Evolutionary conservation across 1,284 basidiomycete species (phyloP).

Genomic region (Marasmius sp.): DNA sequence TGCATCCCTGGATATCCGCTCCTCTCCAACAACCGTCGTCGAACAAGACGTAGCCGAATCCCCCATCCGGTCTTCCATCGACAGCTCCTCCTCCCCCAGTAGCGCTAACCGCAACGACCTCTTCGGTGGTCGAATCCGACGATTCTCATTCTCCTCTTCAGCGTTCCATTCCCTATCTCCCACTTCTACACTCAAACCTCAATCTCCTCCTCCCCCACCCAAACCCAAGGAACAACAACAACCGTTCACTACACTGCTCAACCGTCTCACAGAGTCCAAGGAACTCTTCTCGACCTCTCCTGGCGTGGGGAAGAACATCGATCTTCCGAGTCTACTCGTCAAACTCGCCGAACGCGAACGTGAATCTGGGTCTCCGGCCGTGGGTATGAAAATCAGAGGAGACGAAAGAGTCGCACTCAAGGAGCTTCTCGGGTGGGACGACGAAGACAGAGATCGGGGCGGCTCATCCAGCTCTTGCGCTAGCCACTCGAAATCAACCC

Average conservation of each 20-base stretch:
- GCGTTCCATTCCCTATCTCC: background rate
- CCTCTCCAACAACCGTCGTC: background rate
- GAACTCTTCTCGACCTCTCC: slow-evolving; percentile 53
- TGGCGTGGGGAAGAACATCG: slow-evolving; percentile 38
- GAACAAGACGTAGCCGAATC: background rate
- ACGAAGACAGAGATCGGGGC: background rate
- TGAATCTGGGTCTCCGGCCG: slow-evolving; percentile 29
- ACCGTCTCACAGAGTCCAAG: slow-evolving; percentile 37
- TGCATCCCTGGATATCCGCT: slow-evolving; percentile 36
- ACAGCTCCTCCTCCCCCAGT: background rate
- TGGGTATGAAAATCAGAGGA: slow-evolving; percentile 43
- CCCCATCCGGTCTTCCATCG: background rate
- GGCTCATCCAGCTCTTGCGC: background rate
- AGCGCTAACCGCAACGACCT: background rate
- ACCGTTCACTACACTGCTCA: slow-evolving; percentile 1
- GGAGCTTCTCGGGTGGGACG: slow-evolving; percentile 57
- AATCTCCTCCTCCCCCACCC: no score
- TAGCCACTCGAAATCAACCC: background rate
- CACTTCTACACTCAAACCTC: no score
- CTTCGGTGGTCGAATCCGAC: background rate
- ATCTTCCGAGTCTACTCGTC: slow-evolving; percentile 45
- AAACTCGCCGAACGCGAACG: slow-evolving; percentile 51
- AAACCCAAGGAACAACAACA: no score
- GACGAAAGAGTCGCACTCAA: slow-evolving; percentile 54
- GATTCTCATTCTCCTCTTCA: background rate